These are phyloP conservation scores for Trichoderma gamsii DNA, from an alignment of 495 filamentous ascomycete genomes.

Conservation along the genomic window DNA sequence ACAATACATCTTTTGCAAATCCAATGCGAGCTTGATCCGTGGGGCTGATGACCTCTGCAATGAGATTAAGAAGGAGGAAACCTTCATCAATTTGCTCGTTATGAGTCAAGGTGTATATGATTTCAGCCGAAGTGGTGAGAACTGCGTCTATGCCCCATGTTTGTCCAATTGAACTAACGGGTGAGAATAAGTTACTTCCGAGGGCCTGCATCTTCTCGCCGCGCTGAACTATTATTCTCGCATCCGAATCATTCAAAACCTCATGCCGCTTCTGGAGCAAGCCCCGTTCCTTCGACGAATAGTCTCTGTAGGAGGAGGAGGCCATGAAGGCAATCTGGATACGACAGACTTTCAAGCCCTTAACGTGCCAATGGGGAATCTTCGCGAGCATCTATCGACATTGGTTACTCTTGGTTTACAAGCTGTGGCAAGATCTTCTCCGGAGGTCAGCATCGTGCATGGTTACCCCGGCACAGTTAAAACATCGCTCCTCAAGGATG, in stretches of 20 bases:
- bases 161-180: background rate
- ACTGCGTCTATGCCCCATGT: background rate
- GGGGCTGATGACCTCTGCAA: conserved; percentile 56
- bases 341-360: conserved; percentile 40
- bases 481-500: conserved; percentile 21
- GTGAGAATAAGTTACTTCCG: conserved; percentile 43
- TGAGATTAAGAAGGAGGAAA: conserved; percentile 50
- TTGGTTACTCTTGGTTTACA: conserved; percentile 50
- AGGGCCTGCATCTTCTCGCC: conserved; percentile 50
- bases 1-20: conserved; percentile 46
- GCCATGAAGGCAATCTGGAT: conserved; percentile 49
- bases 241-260: conserved; percentile 54
- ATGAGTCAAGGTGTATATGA: conserved; percentile 43
- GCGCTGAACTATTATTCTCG: conserved; percentile 57
- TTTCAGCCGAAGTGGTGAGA: conserved; percentile 24
- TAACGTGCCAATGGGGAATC: conserved; percentile 25
- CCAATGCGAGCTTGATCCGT: conserved; percentile 52
- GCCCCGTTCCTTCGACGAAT: conserved; percentile 50
- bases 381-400: conserved; percentile 40
- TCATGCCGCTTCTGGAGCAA: conserved; percentile 52
- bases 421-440: conserved; percentile 38
- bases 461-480: conserved; percentile 50
- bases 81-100: conserved; percentile 57
- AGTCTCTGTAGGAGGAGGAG: conserved; percentile 47
- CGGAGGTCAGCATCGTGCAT: conserved; percentile 53